Percentiles rank a stretch among this genome's conserved stretches.
Evolutionary conservation across 129 eudicot genomes (phyloP).

Genomic region (Silybum marianum): DNA sequence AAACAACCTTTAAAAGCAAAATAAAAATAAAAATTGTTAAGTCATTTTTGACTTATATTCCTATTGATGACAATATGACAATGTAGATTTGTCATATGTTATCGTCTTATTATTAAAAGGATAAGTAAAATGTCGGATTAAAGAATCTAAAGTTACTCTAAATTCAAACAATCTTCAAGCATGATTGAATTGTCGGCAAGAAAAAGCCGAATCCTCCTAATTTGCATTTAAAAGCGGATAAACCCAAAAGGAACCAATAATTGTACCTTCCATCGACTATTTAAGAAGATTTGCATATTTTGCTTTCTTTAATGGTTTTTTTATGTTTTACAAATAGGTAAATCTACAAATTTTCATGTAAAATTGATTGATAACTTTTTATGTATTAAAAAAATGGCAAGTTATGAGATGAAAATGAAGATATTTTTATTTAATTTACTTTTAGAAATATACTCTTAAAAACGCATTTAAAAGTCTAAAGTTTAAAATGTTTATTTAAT

Average conservation of each 20-base stretch:
- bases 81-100: neutral
- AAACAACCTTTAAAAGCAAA: neutral
- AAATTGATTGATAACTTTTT: neutral
- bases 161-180: neutral
- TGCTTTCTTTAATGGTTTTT: neutral
- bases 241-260: neutral
- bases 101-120: too few relatives aligned
- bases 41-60: neutral
- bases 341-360: neutral
- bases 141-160: neutral
- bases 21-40: too few relatives aligned
- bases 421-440: too few relatives aligned
- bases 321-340: neutral
- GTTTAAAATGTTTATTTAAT: too few relatives aligned
- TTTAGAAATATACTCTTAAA: too few relatives aligned
- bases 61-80: neutral
- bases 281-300: neutral
- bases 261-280: neutral
- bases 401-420: too few relatives aligned
- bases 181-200: neutral
- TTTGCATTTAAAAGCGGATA: neutral
- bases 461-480: too few relatives aligned
- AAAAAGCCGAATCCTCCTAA: neutral
- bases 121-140: too few relatives aligned
- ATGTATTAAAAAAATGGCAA: neutral